Percentiles rank a stretch among this genome's conserved stretches.
phyloP scores from a whole-genome alignment of 1,284 basidiomycete species.

The Tilletiopsis washingtonensis region DNA sequence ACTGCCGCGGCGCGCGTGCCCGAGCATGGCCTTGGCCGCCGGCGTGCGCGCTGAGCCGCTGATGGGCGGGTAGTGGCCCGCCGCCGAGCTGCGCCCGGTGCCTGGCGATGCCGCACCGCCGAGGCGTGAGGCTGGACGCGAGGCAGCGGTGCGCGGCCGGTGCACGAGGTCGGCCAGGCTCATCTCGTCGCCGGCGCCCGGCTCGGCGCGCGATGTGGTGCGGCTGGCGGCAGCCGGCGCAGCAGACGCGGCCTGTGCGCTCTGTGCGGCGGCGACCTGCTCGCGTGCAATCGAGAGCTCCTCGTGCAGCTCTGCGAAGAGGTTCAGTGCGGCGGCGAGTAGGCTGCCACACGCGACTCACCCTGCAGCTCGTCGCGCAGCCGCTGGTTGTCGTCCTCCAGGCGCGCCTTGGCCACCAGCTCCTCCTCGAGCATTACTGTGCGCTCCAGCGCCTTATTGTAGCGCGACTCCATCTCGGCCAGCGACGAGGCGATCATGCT shows the following conservation, averaged over 20 bases:
- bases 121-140: conserved; percentile 12
- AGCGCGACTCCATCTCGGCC: conserved; percentile 81
- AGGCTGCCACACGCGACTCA: conserved; percentile 46
- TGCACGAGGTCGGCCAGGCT: conserved; percentile 12
- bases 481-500: conserved; percentile 79
- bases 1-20: conserved; percentile 18
- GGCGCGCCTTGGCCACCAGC: conserved; percentile 75
- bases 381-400: conserved; percentile 87
- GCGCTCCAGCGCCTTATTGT: conserved; percentile 84
- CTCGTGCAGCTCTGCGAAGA: conserved; percentile 65
- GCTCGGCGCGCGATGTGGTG: not conserved
- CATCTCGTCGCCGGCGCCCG: conserved; percentile 6
- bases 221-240: no score
- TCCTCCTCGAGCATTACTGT: conserved; percentile 96
- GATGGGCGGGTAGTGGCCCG: conserved; percentile 15
- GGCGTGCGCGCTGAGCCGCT: not conserved
- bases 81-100: conserved; percentile 11
- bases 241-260: no score
- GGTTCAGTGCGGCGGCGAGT: not conserved
- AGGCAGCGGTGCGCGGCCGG: not conserved
- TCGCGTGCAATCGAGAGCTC: conserved; percentile 78
- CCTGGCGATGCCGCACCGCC: conserved; percentile 18
- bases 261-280: conserved; percentile 8
- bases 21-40: conserved; percentile 9
- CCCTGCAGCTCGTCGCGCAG: conserved; percentile 88